Base-by-base conservation (phyloP, 2,329 filamentous ascomycete genomes). In the Xylaria sp. region DNA sequence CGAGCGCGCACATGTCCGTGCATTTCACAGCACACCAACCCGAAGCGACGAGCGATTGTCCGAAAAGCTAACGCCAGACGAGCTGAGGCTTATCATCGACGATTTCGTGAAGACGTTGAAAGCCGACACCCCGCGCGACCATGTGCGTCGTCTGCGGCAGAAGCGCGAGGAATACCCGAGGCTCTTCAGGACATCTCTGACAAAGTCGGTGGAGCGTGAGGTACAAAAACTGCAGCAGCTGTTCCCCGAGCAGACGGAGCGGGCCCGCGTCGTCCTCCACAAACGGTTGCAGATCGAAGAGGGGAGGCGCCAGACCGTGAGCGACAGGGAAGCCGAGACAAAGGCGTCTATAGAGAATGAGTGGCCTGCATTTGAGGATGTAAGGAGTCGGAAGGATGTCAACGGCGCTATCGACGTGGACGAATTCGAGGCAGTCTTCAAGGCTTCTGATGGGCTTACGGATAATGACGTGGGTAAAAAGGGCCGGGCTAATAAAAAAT, bases 51-150 rank as follows among this genome's bases (percentile, higher is more conserved):
- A 63, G 1, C 28, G 3, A 25, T 30, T 15, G 7, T 8, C n/a
- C 18, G 13, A 32, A 7, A 43, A 55, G 5, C 30, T 12, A 52
- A 48, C 43, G 48, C 6, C 18, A 18, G 15, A 48, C 45, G 72
- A 74, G 48, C 20, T 74, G 20, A 25, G 57, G 12, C 57, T 15
- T 7, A 28, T 72, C 12, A 55, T 75, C 34, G 67, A 71, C 15
- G 59, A 72, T 1, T 76, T 76, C 43, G 20, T 73, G 1, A 53
- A 65, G n/a, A 48, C 62, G 0, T 48, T 75, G 1, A 68, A 65
- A 39, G 20, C 28, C 4, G 55, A 66, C 56, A 71, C 65, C 0
- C 60, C 57, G 1, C 65, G 64, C 8, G 65, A 70, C n/a, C 52
- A 56, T 36, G 50, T 68, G 28, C 69, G 70, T 45, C 63, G 70